Evolutionary conservation across 371 early-diverging fungal species (phyloP), one percentile per base, ranked within the genome.

Genomic region (Encephalitozoon romaleae): DNA sequence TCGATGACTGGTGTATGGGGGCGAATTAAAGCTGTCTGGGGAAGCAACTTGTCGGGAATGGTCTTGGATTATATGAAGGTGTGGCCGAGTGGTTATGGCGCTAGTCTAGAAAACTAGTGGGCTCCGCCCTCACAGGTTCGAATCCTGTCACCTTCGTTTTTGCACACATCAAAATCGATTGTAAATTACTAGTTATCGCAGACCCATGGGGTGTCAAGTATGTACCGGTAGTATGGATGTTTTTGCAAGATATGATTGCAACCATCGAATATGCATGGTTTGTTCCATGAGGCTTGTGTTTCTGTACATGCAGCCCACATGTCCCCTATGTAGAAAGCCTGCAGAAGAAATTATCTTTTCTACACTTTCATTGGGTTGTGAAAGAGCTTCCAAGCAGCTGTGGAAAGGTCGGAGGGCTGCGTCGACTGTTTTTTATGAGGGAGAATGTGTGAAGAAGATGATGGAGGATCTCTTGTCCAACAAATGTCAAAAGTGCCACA

Each of bases 51-150:
- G 43, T 42, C 5, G 2, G 43, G 12, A 42, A 11, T 18, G 21
- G 49, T 2, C 0, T 18, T 3, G 4, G n/a, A n/a, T 21, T 0
- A 9, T 64, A 18, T 12, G 73, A 66, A 64, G 52, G 34, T 28
- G 73, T 78, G 78, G 78, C 78, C 78, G 78, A 78, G 78, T 78
- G 78, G 78, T 78, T 78, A 78, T 42, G 78, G 78, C 78, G 78
- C 51, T 63, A 25, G 78, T 63, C 63, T 78, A 78, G 78, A 78
- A 72, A 78, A 63, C 78, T 25, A 49, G 28, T 78, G 32, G 67
- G 72, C 39, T 67, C 32, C 30, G 65, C 72, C 72, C 32, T 8
- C 78, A 53, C 70, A 72, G 78, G 78, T 78, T 78, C 78, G 65
- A 78, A 72, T 78, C 78, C 78, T 78, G 72, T 76, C 69, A 32